These are phyloP conservation scores for Trametes punicea DNA, from an alignment of 768 basidiomycete genomes.

Conservation along the genomic window DNA sequence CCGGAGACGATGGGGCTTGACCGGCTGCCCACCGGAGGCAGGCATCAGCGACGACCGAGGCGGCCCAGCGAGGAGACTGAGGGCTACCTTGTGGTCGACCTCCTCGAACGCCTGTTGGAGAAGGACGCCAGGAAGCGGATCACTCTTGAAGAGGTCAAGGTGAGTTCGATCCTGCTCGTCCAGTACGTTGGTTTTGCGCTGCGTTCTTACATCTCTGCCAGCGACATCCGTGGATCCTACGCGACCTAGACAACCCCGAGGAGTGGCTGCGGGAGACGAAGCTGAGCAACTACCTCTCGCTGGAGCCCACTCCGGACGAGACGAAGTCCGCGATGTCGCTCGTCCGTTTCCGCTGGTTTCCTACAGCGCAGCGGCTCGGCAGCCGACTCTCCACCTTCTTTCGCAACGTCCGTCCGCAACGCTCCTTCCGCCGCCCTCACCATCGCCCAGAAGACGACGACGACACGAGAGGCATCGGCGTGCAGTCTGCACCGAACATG, in stretches of 20 bases:
- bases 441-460: conserved; percentile 13
- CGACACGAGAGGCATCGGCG: conserved; percentile 28
- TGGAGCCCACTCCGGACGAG: conserved; percentile 73
- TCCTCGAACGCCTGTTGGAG: conserved; percentile 75
- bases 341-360: conserved; percentile 61
- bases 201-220: conserved; percentile 26
- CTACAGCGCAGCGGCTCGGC: conserved; percentile 31
- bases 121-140: conserved; percentile 77
- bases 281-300: conserved; percentile 44
- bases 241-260: conserved; percentile 60
- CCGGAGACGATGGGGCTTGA: conserved; percentile 73
- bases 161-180: conserved; percentile 30
- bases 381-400: conserved; percentile 46
- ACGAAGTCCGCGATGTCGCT: conserved; percentile 69
- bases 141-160: conserved; percentile 81
- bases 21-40: conserved; percentile 57
- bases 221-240: conserved; percentile 64
- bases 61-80: conserved; percentile 38
- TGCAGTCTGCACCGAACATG: conserved; percentile 31
- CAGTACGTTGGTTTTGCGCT: not conserved
- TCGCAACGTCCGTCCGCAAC: conserved; percentile 39
- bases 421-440: conserved; percentile 26
- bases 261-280: conserved; percentile 69
- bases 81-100: conserved; percentile 60
- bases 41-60: conserved; percentile 36